Percentiles rank a stretch among this genome's conserved stretches.
phyloP scores from a whole-genome alignment of 257 asterid genomes.

The Nicotiana benthamiana region DNA sequence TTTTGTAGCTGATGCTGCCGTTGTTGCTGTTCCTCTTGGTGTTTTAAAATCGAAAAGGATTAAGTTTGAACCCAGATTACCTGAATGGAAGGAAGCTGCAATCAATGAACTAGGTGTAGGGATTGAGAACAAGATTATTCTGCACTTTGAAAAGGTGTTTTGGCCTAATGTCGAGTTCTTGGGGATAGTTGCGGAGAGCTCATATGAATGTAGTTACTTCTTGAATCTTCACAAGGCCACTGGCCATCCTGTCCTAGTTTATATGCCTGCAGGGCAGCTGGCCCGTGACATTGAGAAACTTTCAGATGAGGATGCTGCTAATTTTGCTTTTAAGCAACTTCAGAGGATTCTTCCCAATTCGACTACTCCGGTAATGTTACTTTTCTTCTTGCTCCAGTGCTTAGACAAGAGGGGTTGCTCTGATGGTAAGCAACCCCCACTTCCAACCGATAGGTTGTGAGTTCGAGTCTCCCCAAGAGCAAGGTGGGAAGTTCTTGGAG shows the following conservation, averaged over 20 bases:
- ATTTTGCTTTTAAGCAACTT: slow-evolving; percentile 71
- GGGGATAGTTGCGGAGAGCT: slow-evolving; percentile 85
- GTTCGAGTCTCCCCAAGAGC: too few species aligned
- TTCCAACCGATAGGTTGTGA: too few species aligned
- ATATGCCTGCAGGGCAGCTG: slow-evolving; percentile 92
- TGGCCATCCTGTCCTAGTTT: slow-evolving; percentile 82
- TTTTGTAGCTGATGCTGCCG: slow-evolving; percentile 89
- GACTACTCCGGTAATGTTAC: slow-evolving; percentile 58
- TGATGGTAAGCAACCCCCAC: too few species aligned
- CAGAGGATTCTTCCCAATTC: slow-evolving; percentile 81
- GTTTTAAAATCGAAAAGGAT: slow-evolving; percentile 69
- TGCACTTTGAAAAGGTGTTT: slow-evolving; percentile 71
- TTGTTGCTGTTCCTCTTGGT: slow-evolving; percentile 83
- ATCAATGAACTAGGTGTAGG: slow-evolving; percentile 83
- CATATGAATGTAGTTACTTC: slow-evolving; percentile 87
- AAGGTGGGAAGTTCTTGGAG: too few species aligned
- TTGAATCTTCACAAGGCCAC: slow-evolving; percentile 97
- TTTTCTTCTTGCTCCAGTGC: not conserved
- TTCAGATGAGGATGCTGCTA: slow-evolving; percentile 85
- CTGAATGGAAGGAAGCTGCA: slow-evolving; percentile 93
- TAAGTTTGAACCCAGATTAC: slow-evolving; percentile 79
- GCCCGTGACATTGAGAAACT: slow-evolving; percentile 87
- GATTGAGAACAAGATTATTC: slow-evolving; percentile 85
- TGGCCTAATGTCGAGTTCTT: slow-evolving; percentile 98
- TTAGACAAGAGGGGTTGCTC: too few species aligned